Evolutionary conservation across 305 asterid genomes (phyloP).

Genomic region (Striga hermonthica): DNA sequence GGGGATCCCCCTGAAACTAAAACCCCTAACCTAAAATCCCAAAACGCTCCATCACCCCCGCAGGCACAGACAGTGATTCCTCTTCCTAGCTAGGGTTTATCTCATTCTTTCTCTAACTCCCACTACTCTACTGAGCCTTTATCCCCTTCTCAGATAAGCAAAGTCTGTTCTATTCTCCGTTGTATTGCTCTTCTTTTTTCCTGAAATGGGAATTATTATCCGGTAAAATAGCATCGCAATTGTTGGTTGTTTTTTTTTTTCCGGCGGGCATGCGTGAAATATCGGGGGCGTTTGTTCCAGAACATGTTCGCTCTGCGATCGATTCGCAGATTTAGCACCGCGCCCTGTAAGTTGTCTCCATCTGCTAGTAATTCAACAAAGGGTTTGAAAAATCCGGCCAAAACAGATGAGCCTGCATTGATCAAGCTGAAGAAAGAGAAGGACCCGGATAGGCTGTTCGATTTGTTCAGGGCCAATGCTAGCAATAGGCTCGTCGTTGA

Average conservation of each 20-base stretch:
- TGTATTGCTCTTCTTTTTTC: conserved; percentile 17
- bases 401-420: conserved; percentile 64
- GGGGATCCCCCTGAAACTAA: conserved; percentile 27
- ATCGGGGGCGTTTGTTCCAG: conserved; percentile 32
- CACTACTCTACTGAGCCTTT: neutral
- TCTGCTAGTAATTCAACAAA: conserved; percentile 24
- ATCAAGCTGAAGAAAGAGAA: conserved; percentile 62
- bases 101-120: neutral
- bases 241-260: conserved; percentile 32
- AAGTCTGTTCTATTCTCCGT: conserved; percentile 2
- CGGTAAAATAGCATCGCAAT: conserved; percentile 24
- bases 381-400: conserved; percentile 25
- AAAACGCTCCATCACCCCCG: conserved; percentile 38
- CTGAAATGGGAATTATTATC: conserved; percentile 25
- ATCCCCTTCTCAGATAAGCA: neutral
- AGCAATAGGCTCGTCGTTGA: conserved; percentile 58
- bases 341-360: conserved; percentile 30
- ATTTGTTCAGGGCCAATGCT: conserved; percentile 70
- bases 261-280: conserved; percentile 33
- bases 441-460: conserved; percentile 63
- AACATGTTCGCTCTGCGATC: conserved; percentile 69
- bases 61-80: neutral
- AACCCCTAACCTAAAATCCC: conserved; percentile 30
- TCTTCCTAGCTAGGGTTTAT: neutral
- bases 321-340: conserved; percentile 65